Conservation (phyloP, 768 basidiomycete species). For the Tulasnella sp. region DNA sequence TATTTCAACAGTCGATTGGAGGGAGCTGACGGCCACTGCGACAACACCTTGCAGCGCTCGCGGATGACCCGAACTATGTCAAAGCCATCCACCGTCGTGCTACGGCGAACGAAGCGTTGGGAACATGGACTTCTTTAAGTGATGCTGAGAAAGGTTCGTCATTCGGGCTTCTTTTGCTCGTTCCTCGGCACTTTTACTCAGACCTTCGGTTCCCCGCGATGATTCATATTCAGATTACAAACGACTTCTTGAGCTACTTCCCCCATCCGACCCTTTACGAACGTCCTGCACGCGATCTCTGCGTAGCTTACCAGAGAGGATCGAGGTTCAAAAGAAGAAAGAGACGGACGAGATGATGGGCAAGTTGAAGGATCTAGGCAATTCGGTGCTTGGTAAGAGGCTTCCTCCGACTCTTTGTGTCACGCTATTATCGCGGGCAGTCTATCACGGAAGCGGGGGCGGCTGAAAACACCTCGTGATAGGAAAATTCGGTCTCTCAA, state of each 20-base stretch:
- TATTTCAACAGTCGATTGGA: slow-evolving; percentile 29
- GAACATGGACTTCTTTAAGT: slow-evolving; percentile 77
- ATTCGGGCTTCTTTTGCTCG: not conserved
- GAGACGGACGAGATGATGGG: slow-evolving; percentile 90
- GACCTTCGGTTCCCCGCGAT: not conserved
- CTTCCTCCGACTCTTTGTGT: not conserved
- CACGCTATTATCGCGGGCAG: not conserved
- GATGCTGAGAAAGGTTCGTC: slow-evolving; percentile 76
- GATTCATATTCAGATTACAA: slow-evolving; percentile 62
- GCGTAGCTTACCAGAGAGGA: slow-evolving; percentile 55
- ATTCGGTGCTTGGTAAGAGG: slow-evolving; percentile 77
- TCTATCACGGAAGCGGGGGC: not conserved
- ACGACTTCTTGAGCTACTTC: slow-evolving; percentile 59
- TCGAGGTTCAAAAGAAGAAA: slow-evolving; percentile 71
- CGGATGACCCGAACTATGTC: slow-evolving; percentile 76
- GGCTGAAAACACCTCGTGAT: not conserved
- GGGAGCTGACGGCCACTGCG: slow-evolving; percentile 1
- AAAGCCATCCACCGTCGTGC: slow-evolving; percentile 92
- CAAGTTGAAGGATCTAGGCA: slow-evolving; percentile 90
- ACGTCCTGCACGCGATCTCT: slow-evolving; percentile 50
- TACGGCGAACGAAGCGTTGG: slow-evolving; percentile 70
- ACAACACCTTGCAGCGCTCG: slow-evolving; percentile 53
- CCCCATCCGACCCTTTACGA: slow-evolving; percentile 50
- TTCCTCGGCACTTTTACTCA: not conserved
- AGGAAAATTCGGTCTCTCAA: slow-evolving; percentile 93